These are phyloP conservation scores for Stephania yunnanensis DNA, from an alignment of 164 flowering plant species.

Conservation along the genomic window DNA sequence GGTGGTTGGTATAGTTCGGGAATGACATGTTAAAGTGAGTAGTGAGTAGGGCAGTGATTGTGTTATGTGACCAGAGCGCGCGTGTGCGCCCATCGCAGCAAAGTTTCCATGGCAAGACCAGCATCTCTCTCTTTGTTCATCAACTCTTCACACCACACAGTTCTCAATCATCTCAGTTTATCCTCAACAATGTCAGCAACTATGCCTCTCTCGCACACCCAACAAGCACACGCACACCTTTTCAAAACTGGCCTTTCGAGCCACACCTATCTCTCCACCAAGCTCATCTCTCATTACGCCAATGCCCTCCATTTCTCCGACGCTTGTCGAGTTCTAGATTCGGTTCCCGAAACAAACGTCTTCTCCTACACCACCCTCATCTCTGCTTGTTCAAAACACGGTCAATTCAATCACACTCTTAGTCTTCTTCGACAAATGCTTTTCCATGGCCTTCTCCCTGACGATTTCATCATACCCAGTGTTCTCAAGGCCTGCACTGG, in stretches of 20 bases:
- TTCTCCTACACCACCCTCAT: slow-evolving; percentile 47
- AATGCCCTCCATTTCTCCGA: slow-evolving; percentile 25
- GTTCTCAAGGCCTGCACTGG: slow-evolving; percentile 55
- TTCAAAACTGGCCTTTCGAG: slow-evolving; percentile 37
- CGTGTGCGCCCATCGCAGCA: neutral
- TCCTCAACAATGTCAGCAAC: slow-evolving; percentile 6
- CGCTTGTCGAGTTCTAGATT: slow-evolving; percentile 26
- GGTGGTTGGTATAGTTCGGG: neutral
- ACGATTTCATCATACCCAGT: slow-evolving; percentile 40
- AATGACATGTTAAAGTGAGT: no score
- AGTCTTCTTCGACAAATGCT: slow-evolving; percentile 35
- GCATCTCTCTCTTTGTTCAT: slow-evolving; percentile 16
- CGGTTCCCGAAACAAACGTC: slow-evolving; percentile 23
- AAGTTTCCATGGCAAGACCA: slow-evolving; percentile 11
- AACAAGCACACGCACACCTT: slow-evolving; percentile 47
- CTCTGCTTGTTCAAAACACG: slow-evolving; percentile 32
- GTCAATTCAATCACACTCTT: slow-evolving; percentile 24
- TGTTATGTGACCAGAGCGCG: no score
- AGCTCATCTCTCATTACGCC: slow-evolving; percentile 50
- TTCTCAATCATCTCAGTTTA: slow-evolving; percentile 25
- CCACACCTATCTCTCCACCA: slow-evolving; percentile 30
- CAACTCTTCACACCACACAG: slow-evolving; percentile 6
- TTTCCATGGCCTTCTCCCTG: slow-evolving; percentile 31
- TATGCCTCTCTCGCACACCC: slow-evolving; percentile 28
- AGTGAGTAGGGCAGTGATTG: no score